A percentile compares a stretch with the other conserved stretches of the same genome.
Evolutionary conservation across 2,329 filamentous ascomycete species (phyloP).

Genomic region (Epichloe aotearoae): DNA sequence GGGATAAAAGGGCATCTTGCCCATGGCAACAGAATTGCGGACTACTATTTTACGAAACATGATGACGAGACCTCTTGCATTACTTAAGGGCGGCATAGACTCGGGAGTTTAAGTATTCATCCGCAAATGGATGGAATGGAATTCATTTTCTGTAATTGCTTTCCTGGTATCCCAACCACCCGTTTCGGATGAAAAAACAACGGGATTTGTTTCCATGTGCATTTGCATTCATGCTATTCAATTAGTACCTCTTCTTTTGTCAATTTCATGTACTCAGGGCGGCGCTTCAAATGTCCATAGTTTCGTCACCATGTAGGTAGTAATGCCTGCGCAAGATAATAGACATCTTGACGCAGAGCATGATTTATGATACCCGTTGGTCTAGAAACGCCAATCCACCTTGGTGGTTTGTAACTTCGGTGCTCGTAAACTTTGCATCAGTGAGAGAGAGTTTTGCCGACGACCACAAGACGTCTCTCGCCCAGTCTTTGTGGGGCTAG

Average conservation of each 20-base stretch:
- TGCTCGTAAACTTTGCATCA: too few relatives aligned
- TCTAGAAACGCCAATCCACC: too few relatives aligned
- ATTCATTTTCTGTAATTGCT: constrained; percentile 12
- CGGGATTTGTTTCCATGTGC: not conserved
- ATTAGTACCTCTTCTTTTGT: not conserved
- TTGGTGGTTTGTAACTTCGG: too few relatives aligned
- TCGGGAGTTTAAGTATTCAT: constrained; percentile 16
- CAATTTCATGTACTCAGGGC: not conserved
- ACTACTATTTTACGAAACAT: constrained; percentile 12
- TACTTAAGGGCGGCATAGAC: constrained; percentile 24
- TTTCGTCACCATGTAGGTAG: constrained; percentile 1
- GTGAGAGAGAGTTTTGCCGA: too few relatives aligned
- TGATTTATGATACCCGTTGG: not conserved
- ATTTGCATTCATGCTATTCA: not conserved
- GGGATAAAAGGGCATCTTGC: not conserved
- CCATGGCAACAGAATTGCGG: constrained; percentile 11
- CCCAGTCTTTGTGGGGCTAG: too few relatives aligned
- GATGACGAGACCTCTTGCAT: constrained; percentile 19
- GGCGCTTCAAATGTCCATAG: not conserved
- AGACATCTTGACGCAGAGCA: not conserved
- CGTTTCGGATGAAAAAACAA: not conserved
- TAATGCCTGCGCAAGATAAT: not conserved
- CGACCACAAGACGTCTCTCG: too few relatives aligned
- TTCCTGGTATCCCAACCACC: not conserved
- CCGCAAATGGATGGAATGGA: constrained; percentile 18